Evolutionary conservation across 306 rosid species (phyloP).

Genomic region (Trichosanthes truncata): DNA sequence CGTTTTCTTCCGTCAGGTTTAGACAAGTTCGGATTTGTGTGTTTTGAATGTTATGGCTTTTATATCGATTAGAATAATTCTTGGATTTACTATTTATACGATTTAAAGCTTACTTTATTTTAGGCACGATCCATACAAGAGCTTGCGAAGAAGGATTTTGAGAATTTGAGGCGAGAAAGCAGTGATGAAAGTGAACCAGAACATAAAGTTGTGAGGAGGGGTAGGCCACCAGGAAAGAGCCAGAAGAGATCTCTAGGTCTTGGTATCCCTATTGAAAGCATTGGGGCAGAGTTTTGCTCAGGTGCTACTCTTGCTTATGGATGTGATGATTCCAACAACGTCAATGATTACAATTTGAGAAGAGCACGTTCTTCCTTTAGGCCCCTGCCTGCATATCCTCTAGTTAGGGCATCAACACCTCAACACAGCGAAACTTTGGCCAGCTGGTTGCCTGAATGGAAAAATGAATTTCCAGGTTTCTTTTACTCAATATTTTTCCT

Average conservation of each 20-base stretch:
- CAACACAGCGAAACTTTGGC: conserved; percentile 42
- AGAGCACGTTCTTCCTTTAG: conserved; percentile 31
- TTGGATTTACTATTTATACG: conserved; percentile 7
- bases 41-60: background rate
- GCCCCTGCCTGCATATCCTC: conserved; percentile 37
- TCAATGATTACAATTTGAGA: conserved; percentile 63
- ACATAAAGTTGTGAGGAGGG: conserved; percentile 66
- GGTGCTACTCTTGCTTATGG: conserved; percentile 60
- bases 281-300: conserved; percentile 41
- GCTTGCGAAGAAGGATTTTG: conserved; percentile 77
- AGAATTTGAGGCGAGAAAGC: conserved; percentile 74
- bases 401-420: conserved; percentile 26
- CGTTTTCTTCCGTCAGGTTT: conserved; percentile 80
- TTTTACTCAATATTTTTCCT: background rate
- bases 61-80: background rate
- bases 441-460: conserved; percentile 63
- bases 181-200: conserved; percentile 54
- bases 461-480: conserved; percentile 83
- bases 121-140: conserved; percentile 91
- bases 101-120: conserved; percentile 8
- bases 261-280: conserved; percentile 37
- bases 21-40: conserved; percentile 14
- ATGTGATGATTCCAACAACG: conserved; percentile 46
- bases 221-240: conserved; percentile 83
- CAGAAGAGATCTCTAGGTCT: conserved; percentile 34